Evolutionary conservation across 495 filamentous ascomycete genomes (phyloP), one percentile per base, ranked within the genome.

Genomic region (Aspergillus ellipticus): DNA sequence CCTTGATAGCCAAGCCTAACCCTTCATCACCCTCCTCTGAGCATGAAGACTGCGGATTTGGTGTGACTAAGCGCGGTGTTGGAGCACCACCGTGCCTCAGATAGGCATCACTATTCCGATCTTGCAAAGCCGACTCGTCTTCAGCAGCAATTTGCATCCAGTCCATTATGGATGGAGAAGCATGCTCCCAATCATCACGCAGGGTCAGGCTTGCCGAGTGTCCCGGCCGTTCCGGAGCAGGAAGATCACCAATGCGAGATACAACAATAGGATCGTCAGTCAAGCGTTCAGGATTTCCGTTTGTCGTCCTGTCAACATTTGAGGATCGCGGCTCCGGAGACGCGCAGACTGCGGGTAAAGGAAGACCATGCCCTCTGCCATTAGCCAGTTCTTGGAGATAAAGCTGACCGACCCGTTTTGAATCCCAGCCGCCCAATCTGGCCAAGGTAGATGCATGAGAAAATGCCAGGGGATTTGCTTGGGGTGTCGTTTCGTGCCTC

Each of bases 111-210:
- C 64, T 37, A 53, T 57, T 45, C 13, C 52, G 53, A 4, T 52
- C 51, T 48, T 52, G 47, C 11, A 54, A 43, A 53, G 60, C 58
- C 21, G 72, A 51, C 24, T 68, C 74, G 49, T 79, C 74, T 10
- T 71, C 68, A 3, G 68, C 75, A 4, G 76, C 75, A 26, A 79
- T 56, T 56, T 79, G 73, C 72, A 80, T 79, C 72, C 79, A 80
- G 57, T 81, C 79, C 53, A 73, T 74, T 35, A 83, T 79, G 3
- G 79, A 83, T 6, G 80, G 80, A 8, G 80, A 83, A 20, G 79
- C 79, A 62, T 79, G 72, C 51, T 74, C 74, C 77, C 76, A 82
- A 55, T 83, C 80, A 56, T 77, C 75, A 17, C 72, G 75, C 7
- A 72, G 62, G 21, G 71, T 66, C 24, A 83, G 59, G 53, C 78